Evolutionary conservation across 2,329 filamentous ascomycete genomes (phyloP).

Genomic region (Calonectria naviculata): DNA sequence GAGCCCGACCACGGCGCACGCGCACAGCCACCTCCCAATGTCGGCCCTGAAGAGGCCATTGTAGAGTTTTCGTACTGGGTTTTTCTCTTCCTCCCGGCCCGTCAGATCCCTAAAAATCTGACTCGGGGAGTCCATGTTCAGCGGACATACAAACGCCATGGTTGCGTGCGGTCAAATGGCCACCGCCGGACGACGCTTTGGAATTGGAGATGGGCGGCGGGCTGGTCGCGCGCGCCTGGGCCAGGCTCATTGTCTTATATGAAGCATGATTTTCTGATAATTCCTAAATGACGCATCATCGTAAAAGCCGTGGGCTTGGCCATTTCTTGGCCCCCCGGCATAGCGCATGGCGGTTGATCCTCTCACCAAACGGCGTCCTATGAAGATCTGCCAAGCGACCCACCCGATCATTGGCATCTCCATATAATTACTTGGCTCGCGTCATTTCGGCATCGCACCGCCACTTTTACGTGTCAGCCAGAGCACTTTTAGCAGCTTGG

Average conservation of each 20-base stretch:
- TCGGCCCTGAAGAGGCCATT: neutral
- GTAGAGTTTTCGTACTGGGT: neutral
- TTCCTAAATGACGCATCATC: neutral
- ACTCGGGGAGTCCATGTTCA: neutral
- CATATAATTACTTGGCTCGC: neutral
- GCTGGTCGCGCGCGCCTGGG: neutral
- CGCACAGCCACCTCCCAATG: neutral
- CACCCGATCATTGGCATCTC: neutral
- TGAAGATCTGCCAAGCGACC: neutral
- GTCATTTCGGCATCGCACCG: neutral
- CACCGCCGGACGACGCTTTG: no score
- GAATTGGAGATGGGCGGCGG: neutral
- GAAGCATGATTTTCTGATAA: no score
- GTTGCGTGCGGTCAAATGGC: neutral
- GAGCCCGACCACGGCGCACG: neutral
- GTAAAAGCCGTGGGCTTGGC: neutral
- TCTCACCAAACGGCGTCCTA: neutral
- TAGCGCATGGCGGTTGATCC: neutral
- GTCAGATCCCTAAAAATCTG: neutral
- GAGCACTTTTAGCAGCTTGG: neutral
- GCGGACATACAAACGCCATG: neutral
- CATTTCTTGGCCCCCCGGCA: neutral
- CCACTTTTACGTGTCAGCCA: neutral
- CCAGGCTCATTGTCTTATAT: neutral
- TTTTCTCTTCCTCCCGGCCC: neutral